phyloP scores from a whole-genome alignment of 768 basidiomycete species.

The Mycena floridula region DNA sequence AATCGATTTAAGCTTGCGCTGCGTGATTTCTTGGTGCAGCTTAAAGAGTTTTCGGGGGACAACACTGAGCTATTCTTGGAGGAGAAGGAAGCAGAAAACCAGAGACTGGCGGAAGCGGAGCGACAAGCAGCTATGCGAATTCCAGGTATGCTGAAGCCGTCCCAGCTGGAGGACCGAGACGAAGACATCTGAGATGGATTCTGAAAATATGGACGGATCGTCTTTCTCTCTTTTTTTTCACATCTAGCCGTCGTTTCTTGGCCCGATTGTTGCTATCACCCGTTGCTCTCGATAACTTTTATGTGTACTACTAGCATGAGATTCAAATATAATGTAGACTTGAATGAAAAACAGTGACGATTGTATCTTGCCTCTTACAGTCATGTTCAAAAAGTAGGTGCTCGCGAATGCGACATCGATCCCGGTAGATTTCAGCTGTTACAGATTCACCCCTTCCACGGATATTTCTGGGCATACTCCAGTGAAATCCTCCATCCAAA shows the following conservation, averaged over 20 bases:
- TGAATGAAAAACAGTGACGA: not conserved
- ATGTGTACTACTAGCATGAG: slow-evolving; percentile 36
- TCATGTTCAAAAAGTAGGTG: slow-evolving; percentile 73
- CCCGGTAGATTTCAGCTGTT: not conserved
- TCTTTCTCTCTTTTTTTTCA: slow-evolving; percentile 20
- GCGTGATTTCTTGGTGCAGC: slow-evolving; percentile 95
- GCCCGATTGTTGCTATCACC: slow-evolving; percentile 23
- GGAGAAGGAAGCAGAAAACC: slow-evolving; percentile 86
- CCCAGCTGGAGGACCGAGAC: slow-evolving; percentile 90
- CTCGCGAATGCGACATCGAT: not conserved
- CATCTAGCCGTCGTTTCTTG: slow-evolving; percentile 21
- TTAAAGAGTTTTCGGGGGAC: slow-evolving; percentile 96
- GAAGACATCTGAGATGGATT: slow-evolving; percentile 71
- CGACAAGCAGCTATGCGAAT: slow-evolving; percentile 87
- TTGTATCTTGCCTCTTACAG: slow-evolving; percentile 7
- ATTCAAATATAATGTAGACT: slow-evolving; percentile 37
- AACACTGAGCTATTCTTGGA: slow-evolving; percentile 90
- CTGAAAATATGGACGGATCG: too few species aligned
- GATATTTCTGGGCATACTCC: slow-evolving; percentile 89
- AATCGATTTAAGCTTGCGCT: slow-evolving; percentile 91
- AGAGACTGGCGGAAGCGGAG: slow-evolving; percentile 75
- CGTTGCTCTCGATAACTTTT: slow-evolving; percentile 20
- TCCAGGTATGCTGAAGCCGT: slow-evolving; percentile 97
- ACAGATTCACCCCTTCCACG: slow-evolving; percentile 63
- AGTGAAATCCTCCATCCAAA: slow-evolving; percentile 90